phyloP scores from a whole-genome alignment of 2,329 filamentous ascomycete genomes.

The Botrytis fabae region DNA sequence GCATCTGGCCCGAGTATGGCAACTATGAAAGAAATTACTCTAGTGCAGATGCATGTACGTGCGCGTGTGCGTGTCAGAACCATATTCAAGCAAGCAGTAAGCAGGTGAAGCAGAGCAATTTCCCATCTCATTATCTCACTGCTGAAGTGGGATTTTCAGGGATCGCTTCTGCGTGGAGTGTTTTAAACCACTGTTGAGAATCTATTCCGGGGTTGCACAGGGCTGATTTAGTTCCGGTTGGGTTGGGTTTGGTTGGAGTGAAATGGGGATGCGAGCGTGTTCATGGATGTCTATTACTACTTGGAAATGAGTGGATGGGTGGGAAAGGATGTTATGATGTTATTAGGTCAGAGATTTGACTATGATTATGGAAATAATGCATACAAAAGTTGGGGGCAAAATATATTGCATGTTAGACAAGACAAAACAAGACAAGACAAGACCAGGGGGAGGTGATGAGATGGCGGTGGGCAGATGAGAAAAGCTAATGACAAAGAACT shows the following conservation, averaged over 20 bases:
- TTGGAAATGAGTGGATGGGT: background rate
- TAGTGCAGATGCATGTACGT: constrained; percentile 18
- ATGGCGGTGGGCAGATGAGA: background rate
- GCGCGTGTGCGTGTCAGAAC: constrained; percentile 17
- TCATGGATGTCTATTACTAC: background rate
- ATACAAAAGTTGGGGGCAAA: constrained; percentile 5
- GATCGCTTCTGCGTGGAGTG: background rate
- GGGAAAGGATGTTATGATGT: background rate
- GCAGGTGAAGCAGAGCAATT: constrained; percentile 2
- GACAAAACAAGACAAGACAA: background rate
- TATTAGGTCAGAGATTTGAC: background rate
- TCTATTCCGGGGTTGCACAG: constrained; percentile 10
- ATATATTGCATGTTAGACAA: background rate
- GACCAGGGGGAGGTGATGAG: background rate
- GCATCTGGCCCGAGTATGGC: constrained; percentile 7
- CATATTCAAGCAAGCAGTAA: constrained; percentile 17
- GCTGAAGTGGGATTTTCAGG: background rate
- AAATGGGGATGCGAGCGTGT: constrained; percentile 3
- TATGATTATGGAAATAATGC: background rate
- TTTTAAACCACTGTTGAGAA: background rate
- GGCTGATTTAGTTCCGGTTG: background rate
- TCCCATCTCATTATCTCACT: background rate
- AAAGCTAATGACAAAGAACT: background rate
- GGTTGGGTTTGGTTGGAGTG: background rate
- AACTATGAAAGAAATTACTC: constrained; percentile 1